Conservation (phyloP, 805 yeast genomes). For the Candida odintsovae region DNA sequence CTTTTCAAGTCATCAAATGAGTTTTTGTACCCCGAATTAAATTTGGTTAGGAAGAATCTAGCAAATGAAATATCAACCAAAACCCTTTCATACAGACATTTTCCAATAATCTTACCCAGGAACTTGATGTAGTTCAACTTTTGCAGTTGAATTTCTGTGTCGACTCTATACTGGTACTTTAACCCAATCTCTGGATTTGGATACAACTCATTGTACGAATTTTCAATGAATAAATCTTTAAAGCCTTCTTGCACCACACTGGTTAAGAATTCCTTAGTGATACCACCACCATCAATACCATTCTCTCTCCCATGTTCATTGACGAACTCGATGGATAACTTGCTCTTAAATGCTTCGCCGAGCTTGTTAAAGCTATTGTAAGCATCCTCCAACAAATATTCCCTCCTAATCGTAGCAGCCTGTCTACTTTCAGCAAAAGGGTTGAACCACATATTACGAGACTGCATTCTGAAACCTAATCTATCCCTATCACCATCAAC, state of each 20-base stretch:
- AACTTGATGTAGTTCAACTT: constrained; percentile 42
- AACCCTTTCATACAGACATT: constrained; percentile 79
- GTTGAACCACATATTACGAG: neutral
- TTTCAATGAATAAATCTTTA: constrained; percentile 36
- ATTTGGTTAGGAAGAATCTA: constrained; percentile 69
- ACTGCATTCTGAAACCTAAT: constrained; percentile 12
- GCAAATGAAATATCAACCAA: constrained; percentile 82
- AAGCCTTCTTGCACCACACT: constrained; percentile 68
- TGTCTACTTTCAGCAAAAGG: constrained; percentile 17
- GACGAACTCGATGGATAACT: constrained; percentile 57
- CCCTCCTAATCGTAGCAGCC: constrained; percentile 60
- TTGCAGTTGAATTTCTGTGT: constrained; percentile 24
- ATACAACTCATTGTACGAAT: constrained; percentile 54
- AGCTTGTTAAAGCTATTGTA: constrained; percentile 47
- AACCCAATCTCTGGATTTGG: constrained; percentile 59
- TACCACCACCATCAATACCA: constrained; percentile 96
- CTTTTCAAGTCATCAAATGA: constrained; percentile 76
- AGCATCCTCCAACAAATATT: constrained; percentile 69
- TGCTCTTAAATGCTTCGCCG: constrained; percentile 53
- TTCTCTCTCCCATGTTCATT: constrained; percentile 76
- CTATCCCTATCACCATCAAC: constrained; percentile 46
- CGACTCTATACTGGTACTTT: constrained; percentile 28
- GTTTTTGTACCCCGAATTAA: constrained; percentile 37
- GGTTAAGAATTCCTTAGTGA: constrained; percentile 86
- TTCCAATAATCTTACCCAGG: constrained; percentile 81